phyloP scores from a whole-genome alignment of 2,329 filamentous ascomycete genomes.

The Fusarium verrucosum region DNA sequence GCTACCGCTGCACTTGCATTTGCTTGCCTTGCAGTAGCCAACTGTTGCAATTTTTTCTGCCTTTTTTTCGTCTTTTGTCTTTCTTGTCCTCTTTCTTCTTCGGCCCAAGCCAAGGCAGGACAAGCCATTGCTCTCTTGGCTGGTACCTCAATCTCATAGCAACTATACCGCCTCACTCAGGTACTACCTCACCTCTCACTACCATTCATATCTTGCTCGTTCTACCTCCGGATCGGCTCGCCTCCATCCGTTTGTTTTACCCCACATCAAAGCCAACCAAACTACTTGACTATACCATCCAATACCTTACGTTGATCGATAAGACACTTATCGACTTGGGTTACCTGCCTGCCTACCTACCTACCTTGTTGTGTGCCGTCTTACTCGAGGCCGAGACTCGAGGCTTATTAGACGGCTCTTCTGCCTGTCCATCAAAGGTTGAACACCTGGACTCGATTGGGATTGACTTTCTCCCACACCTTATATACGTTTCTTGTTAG shows the following conservation, averaged over 20 bases:
- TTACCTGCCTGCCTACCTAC: not conserved
- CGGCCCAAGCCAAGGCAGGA: constrained; percentile 8
- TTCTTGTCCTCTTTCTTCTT: constrained; percentile 28
- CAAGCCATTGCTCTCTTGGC: constrained; percentile 14
- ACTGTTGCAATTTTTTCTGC: constrained; percentile 36
- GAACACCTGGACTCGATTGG: constrained; percentile 5
- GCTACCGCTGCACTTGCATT: constrained; percentile 19
- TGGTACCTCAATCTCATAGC: constrained; percentile 28
- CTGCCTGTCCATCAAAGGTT: not conserved
- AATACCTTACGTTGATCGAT: constrained; percentile 40
- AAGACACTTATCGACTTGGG: constrained; percentile 34
- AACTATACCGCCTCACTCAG: constrained; percentile 19
- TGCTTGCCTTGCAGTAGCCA: constrained; percentile 34
- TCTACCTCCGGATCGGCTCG: constrained; percentile 28
- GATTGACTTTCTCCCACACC: constrained; percentile 9
- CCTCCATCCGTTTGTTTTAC: constrained; percentile 32
- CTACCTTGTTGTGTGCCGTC: constrained; percentile 14
- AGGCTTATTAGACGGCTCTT: not conserved
- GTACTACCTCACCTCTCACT: not conserved
- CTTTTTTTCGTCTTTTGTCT: constrained; percentile 40
- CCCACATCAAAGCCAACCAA: constrained; percentile 44
- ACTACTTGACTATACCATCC: constrained; percentile 3
- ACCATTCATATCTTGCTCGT: not conserved
- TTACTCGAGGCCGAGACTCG: constrained; percentile 4
- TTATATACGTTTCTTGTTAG: constrained; percentile 44